Evolutionary conservation across 768 basidiomycete genomes (phyloP).

Genomic region (Cystofilobasidium bisporidii): DNA sequence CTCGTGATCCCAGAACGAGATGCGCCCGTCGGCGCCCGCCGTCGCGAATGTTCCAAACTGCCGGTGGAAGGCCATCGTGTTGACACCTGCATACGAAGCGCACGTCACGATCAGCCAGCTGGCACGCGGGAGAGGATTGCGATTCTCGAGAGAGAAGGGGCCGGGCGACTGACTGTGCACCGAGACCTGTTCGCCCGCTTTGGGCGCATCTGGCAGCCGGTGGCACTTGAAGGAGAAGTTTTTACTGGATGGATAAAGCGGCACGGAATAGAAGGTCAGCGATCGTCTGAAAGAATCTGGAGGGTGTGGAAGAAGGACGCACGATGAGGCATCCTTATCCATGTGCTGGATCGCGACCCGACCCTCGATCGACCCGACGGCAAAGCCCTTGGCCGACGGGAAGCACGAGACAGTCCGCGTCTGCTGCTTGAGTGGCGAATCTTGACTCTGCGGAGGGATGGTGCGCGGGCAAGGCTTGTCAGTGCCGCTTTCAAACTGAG

Average conservation of each 20-base stretch:
- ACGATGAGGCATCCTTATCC: slow-evolving; percentile 3
- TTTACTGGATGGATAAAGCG: background rate
- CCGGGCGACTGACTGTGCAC: slow-evolving; percentile 16
- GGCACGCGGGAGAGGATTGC: too few relatives aligned
- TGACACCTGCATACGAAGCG: slow-evolving; percentile 2
- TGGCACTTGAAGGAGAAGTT: slow-evolving; percentile 20
- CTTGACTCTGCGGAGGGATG: slow-evolving; percentile 39
- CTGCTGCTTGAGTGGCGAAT: slow-evolving; percentile 39
- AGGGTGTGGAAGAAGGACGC: too few relatives aligned
- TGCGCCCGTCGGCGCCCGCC: slow-evolving; percentile 20
- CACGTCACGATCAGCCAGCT: too few relatives aligned
- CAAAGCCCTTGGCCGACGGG: slow-evolving; percentile 48
- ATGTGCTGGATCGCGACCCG: slow-evolving; percentile 29
- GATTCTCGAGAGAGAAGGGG: too few relatives aligned
- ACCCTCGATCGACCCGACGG: slow-evolving; percentile 48
- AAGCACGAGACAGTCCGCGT: slow-evolving; percentile 46
- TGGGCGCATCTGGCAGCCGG: slow-evolving; percentile 15
- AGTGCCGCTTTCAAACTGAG: too few relatives aligned
- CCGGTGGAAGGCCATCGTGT: slow-evolving; percentile 13
- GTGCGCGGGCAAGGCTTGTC: too few relatives aligned
- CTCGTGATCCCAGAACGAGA: slow-evolving; percentile 27
- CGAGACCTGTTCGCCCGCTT: slow-evolving; percentile 16
- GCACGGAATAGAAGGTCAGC: slow-evolving; percentile 32
- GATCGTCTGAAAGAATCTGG: too few relatives aligned
- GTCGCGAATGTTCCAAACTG: slow-evolving; percentile 10